Percentiles rank a stretch among this genome's conserved stretches.
These are phyloP conservation scores for Tylopilus vinaceipallidus DNA, from an alignment of 768 basidiomycete species.

Conservation along the genomic window DNA sequence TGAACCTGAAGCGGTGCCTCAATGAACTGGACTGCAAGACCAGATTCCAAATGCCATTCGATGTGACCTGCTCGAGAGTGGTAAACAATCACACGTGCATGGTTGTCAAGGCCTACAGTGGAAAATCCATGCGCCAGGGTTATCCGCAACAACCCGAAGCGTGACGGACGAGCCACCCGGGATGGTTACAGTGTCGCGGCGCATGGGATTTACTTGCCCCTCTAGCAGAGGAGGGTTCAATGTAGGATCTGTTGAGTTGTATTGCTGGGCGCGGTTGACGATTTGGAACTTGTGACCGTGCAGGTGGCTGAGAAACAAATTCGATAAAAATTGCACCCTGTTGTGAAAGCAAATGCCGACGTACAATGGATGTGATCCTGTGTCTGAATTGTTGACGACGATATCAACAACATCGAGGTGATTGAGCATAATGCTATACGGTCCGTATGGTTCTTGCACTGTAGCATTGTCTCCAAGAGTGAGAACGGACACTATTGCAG, in stretches of 20 bases:
- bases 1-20: slow-evolving; percentile 77
- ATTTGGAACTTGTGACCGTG: slow-evolving; percentile 90
- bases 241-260: slow-evolving; percentile 65
- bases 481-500: slow-evolving; percentile 72
- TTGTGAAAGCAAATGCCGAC: slow-evolving; percentile 23
- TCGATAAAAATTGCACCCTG: background rate
- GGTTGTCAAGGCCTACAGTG: slow-evolving; percentile 54
- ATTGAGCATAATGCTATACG: slow-evolving; percentile 70
- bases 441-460: slow-evolving; percentile 71
- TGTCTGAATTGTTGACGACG: slow-evolving; percentile 68
- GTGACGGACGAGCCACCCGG: slow-evolving; percentile 66
- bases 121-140: slow-evolving; percentile 89
- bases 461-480: slow-evolving; percentile 76
- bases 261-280: slow-evolving; percentile 68
- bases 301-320: slow-evolving; percentile 60
- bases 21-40: slow-evolving; percentile 83
- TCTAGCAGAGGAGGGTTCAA: slow-evolving; percentile 81
- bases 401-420: slow-evolving; percentile 77
- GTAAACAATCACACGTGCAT: background rate
- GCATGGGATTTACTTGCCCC: slow-evolving; percentile 81
- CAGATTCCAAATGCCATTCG: slow-evolving; percentile 83
- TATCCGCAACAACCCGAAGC: slow-evolving; percentile 81
- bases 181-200: slow-evolving; percentile 86
- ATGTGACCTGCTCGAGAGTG: slow-evolving; percentile 56
- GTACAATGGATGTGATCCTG: slow-evolving; percentile 83